These are phyloP conservation scores for Ganoderma sp. DNA, from an alignment of 1,284 basidiomycete genomes.

Conservation along the genomic window DNA sequence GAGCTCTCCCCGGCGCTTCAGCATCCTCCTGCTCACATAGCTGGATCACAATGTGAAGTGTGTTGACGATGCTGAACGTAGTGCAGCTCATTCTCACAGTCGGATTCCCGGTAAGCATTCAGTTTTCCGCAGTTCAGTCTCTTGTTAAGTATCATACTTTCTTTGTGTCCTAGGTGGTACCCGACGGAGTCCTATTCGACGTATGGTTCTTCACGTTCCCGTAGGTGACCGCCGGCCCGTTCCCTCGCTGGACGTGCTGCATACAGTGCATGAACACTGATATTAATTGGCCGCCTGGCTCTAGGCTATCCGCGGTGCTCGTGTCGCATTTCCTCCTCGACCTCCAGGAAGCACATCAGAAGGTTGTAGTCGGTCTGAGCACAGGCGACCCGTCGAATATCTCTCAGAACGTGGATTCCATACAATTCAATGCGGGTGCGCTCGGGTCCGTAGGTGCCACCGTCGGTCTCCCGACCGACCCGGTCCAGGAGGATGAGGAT, in stretches of 20 bases:
- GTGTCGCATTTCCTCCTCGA: background rate
- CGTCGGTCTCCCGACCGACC: too few species aligned
- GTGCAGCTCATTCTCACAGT: background rate
- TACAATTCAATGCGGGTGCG: too few species aligned
- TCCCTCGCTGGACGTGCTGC: too few species aligned
- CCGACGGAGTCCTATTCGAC: too few species aligned
- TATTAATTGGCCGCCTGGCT: too few species aligned
- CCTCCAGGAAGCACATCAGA: slow-evolving; percentile 1
- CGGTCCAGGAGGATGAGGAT: too few species aligned
- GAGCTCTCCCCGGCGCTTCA: background rate
- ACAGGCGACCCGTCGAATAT: background rate
- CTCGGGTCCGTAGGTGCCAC: too few species aligned
- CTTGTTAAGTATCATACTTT: background rate
- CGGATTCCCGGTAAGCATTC: background rate
- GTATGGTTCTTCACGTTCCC: too few species aligned
- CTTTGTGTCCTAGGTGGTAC: too few species aligned
- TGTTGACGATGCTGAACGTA: background rate
- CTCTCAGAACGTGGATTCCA: background rate
- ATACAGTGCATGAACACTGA: too few species aligned
- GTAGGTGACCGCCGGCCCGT: too few species aligned
- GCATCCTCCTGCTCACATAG: background rate
- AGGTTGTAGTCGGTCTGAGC: slow-evolving; percentile 49
- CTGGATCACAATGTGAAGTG: background rate
- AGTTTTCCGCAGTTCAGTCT: too few species aligned
- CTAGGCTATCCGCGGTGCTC: background rate